Base-by-base conservation (phyloP, 768 basidiomycete genomes). In the Neoboletus subvelutipes region DNA sequence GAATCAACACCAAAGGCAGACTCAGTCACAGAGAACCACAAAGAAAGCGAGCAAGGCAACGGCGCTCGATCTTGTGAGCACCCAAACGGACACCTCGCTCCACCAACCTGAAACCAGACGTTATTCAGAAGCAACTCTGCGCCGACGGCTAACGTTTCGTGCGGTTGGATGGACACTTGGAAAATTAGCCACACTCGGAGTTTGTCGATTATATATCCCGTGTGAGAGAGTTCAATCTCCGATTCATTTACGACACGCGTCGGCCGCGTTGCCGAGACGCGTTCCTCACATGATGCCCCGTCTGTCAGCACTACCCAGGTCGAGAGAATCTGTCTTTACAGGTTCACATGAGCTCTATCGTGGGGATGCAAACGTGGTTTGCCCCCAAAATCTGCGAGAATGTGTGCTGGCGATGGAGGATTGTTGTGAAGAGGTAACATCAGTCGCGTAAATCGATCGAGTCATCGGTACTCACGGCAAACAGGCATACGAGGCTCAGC, bases 371-470 rank as follows among this genome's bases (percentile, higher is more conserved):
- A 79, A 86, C 58, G 81, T 83, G 0, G 77, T 80, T 55, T 91
- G 88, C 64, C 88, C 88, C 4, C 87, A 84, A 0, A 83, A 83
- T 70, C 76, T 92, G 18, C 80, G 79, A 51, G 90, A 90, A 71
- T 90, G 90, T 64, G 90, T 92, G 5, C 74, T 80, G 61, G 85
- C 86, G 1, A 83, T 91, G 81, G 87, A 90, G 63, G 87, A 90
- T 62, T 90, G 89, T 63, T 91, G 88, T 65, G 86, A 90, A 68
- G 86, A 90, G 83, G 87, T 84, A 56, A 51, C 73, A 58, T 39
- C 5, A 11, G 17, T 36, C 40, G 13, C 39, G 13, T 42, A 28
- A 22, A 18, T 43, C 36, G 28, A 56, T 33, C 33, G 12, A 39
- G n/a, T n/a, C 48, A 3, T 40, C 43, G 3, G 49, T 50, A 42